A percentile compares a stretch with the other conserved stretches of the same genome.
These are phyloP conservation scores for Aspergillus ibericus DNA, from an alignment of 2,329 filamentous ascomycete species.

Conservation along the genomic window DNA sequence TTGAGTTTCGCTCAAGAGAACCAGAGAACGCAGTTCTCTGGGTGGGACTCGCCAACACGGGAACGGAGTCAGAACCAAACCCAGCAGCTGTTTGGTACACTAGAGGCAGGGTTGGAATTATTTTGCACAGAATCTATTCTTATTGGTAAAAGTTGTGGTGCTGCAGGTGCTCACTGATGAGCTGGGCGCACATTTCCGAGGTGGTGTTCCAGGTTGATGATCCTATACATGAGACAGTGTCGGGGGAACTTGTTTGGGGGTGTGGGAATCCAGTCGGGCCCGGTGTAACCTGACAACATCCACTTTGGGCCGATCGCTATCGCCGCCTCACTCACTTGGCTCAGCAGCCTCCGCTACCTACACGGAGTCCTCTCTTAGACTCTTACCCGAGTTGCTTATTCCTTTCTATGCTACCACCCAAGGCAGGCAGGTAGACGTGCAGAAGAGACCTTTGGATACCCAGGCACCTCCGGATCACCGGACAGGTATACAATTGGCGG, in stretches of 20 bases:
- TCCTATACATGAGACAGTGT: neutral
- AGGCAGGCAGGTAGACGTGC: too few relatives aligned
- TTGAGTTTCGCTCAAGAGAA: neutral
- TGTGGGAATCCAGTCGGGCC: too few relatives aligned
- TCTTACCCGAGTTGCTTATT: neutral
- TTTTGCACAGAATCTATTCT: neutral
- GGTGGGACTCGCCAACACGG: constrained; percentile 2
- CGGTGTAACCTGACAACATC: neutral
- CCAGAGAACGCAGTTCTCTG: neutral
- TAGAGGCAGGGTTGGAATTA: neutral
- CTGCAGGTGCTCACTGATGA: too few relatives aligned
- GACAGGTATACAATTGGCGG: neutral
- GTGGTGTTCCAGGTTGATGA: neutral
- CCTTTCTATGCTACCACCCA: neutral
- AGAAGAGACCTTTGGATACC: too few relatives aligned
- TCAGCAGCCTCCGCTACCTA: neutral
- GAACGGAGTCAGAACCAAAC: neutral
- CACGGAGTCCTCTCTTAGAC: neutral
- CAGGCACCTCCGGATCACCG: neutral
- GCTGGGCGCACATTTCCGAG: neutral
- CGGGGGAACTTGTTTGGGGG: neutral
- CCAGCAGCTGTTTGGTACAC: neutral
- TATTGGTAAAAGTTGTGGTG: too few relatives aligned
- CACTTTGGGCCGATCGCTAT: constrained; percentile 1
- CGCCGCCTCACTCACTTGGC: neutral